Evolutionary conservation across 23 red algal species (phyloP).

Genomic region (Porphyridium purpureum): DNA sequence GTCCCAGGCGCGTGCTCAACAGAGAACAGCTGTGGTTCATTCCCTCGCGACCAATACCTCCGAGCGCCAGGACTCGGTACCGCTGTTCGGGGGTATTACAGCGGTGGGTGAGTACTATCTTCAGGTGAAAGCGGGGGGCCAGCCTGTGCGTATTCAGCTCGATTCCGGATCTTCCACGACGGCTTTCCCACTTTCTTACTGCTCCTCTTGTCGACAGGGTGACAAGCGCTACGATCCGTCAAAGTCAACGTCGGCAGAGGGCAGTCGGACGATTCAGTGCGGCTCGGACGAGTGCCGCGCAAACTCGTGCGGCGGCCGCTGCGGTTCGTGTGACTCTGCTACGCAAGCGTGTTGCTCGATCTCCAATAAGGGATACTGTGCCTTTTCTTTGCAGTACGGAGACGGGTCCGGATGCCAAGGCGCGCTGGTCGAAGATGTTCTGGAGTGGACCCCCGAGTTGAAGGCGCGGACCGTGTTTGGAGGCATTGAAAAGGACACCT

Average conservation of each 20-base stretch:
- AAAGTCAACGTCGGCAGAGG: neutral
- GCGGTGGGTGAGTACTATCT: conserved; percentile 87
- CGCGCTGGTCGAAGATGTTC: conserved; percentile 65
- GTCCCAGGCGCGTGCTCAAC: no score
- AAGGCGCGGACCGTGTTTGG: conserved; percentile 11
- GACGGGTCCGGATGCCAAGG: conserved; percentile 35
- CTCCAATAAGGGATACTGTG: neutral
- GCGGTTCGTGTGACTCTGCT: neutral
- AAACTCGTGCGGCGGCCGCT: neutral
- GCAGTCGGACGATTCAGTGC: neutral
- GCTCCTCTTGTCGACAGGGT: conserved; percentile 36
- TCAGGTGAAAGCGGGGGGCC: conserved; percentile 66
- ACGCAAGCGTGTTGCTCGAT: neutral
- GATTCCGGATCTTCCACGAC: conserved; percentile 79
- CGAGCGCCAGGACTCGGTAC: no score
- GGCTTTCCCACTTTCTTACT: conserved; percentile 59
- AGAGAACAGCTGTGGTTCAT: no score
- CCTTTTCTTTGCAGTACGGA: conserved; percentile 9
- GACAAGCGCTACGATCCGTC: conserved; percentile 71
- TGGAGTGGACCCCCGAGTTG: conserved; percentile 7
- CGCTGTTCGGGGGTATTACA: conserved; percentile 71
- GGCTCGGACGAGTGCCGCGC: neutral
- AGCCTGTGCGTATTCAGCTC: conserved; percentile 68
- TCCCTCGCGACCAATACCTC: no score
- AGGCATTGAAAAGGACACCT: conserved; percentile 39